These are phyloP conservation scores for Coemansia aciculifera DNA, from an alignment of 192 early-diverging fungal species.

Conservation along the genomic window DNA sequence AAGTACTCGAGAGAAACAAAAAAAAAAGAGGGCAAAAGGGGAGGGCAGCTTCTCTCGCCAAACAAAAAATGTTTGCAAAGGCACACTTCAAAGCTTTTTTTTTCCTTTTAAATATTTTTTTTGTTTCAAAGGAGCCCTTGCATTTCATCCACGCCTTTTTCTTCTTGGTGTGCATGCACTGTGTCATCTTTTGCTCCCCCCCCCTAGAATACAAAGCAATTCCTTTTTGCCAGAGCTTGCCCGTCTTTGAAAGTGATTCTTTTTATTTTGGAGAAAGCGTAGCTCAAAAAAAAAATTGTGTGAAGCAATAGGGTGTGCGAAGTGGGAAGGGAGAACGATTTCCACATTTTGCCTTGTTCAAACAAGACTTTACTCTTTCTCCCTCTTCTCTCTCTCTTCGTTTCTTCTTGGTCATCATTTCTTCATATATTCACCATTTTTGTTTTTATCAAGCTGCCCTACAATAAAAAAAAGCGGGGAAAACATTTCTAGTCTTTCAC, in stretches of 20 bases:
- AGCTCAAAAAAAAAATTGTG: not conserved
- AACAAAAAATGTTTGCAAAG: not conserved
- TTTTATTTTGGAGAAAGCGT: slow-evolving; percentile 9
- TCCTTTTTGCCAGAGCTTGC: too few species aligned
- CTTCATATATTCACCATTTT: not conserved
- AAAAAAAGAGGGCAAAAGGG: too few species aligned
- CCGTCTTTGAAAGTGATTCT: not conserved
- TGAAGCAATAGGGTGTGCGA: not conserved
- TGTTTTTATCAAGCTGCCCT: not conserved
- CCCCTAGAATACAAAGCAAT: not conserved
- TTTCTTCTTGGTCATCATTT: slow-evolving; percentile 9
- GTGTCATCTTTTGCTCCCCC: not conserved
- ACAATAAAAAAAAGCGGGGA: too few species aligned
- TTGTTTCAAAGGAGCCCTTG: not conserved
- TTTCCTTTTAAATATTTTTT: not conserved
- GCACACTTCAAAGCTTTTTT: not conserved
- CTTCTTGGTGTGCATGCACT: not conserved
- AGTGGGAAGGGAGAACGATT: not conserved
- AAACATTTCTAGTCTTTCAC: too few species aligned
- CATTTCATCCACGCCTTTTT: not conserved
- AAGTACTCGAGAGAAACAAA: not conserved
- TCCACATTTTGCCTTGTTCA: slow-evolving; percentile 8
- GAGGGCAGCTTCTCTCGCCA: not conserved
- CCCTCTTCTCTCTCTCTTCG: not conserved
- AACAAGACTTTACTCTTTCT: slow-evolving; percentile 14